phyloP scores from a whole-genome alignment of 225 moss, liverwort and hornwort genomes.

The Polytrichum commune region DNA sequence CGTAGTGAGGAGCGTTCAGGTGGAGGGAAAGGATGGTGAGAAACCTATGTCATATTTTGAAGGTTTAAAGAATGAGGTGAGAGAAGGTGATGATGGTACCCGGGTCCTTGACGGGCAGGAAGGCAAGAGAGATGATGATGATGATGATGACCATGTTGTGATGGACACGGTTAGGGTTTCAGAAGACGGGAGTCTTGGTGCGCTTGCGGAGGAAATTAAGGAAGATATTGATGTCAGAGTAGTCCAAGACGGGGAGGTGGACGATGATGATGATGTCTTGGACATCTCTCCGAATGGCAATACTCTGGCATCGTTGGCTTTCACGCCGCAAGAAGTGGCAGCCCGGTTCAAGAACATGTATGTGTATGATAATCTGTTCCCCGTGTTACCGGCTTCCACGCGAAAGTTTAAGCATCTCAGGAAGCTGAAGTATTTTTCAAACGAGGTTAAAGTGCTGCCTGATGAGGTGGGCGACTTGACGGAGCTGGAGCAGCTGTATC shows the following conservation, averaged over 20 bases:
- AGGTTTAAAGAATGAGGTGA: slow-evolving; percentile 11
- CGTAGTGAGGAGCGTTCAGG: slow-evolving; percentile 21
- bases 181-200: slow-evolving; percentile 6
- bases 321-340: slow-evolving; percentile 46
- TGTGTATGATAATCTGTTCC: slow-evolving; percentile 84
- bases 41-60: slow-evolving; percentile 12
- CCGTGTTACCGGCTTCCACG: slow-evolving; percentile 65
- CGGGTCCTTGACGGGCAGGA: slow-evolving; percentile 19
- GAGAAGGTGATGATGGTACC: slow-evolving; percentile 10
- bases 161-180: slow-evolving; percentile 42
- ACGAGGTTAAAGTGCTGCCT: slow-evolving; percentile 78
- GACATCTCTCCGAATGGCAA: slow-evolving; percentile 78
- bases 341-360: slow-evolving; percentile 80
- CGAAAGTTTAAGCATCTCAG: slow-evolving; percentile 62
- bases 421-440: slow-evolving; percentile 86
- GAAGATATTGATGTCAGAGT: slow-evolving; percentile 10
- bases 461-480: slow-evolving; percentile 75
- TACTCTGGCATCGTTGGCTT: slow-evolving; percentile 65
- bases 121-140: slow-evolving; percentile 18
- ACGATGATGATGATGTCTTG: slow-evolving; percentile 64
- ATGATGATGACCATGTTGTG: slow-evolving; percentile 7
- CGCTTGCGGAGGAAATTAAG: slow-evolving; percentile 2
- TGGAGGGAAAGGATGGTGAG: slow-evolving; percentile 25
- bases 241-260: slow-evolving; percentile 40
- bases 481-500: slow-evolving; percentile 73